These are phyloP conservation scores for Cubamyces sp. DNA, from an alignment of 768 basidiomycete species.

Conservation along the genomic window DNA sequence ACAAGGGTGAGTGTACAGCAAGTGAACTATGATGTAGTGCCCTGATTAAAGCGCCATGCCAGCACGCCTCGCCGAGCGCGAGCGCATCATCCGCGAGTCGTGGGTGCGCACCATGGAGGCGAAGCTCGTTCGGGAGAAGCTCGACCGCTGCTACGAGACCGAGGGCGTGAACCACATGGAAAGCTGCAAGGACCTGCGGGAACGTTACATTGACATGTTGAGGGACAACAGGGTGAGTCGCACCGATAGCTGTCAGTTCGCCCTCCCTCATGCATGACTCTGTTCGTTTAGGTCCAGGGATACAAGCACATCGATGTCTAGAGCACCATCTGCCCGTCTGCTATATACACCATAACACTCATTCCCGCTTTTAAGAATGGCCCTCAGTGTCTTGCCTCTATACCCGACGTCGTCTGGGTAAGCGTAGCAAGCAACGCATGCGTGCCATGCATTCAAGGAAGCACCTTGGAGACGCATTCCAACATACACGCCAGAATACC, in stretches of 20 bases:
- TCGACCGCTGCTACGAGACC: conserved; percentile 84
- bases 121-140: conserved; percentile 84
- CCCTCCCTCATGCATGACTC: neutral
- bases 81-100: conserved; percentile 81
- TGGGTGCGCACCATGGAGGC: conserved; percentile 96
- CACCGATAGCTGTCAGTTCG: neutral
- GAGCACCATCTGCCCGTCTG: neutral
- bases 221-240: conserved; percentile 75
- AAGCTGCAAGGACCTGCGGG: conserved; percentile 83
- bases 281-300: conserved; percentile 71
- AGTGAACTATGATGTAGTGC: neutral
- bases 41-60: neutral
- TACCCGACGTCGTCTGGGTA: neutral
- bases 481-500: neutral
- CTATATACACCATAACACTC: neutral
- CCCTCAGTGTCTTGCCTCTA: no score
- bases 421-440: no score
- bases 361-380: no score
- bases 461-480: no score
- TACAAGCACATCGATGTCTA: conserved; percentile 77
- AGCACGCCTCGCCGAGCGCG: conserved; percentile 73
- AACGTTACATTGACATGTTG: conserved; percentile 81
- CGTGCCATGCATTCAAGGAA: no score
- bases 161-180: conserved; percentile 94
- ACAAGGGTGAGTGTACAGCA: conserved; percentile 47